Evolutionary conservation across 768 basidiomycete species (phyloP).

Genomic region (Hygrocybe coccinea): DNA sequence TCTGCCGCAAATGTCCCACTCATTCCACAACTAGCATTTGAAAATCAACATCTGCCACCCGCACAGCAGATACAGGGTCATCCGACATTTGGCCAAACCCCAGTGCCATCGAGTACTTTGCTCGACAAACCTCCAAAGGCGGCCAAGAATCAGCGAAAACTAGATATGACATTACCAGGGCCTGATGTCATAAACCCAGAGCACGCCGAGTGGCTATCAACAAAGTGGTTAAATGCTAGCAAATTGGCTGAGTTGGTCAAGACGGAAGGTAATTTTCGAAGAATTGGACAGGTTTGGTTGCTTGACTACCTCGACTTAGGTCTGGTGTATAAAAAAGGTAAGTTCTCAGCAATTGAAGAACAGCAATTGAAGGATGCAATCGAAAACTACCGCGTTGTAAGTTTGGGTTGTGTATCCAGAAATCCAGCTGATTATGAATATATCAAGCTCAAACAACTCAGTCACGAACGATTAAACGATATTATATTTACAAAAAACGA

Average conservation of each 20-base stretch:
- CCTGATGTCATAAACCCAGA: conserved; percentile 43
- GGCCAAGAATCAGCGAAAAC: conserved; percentile 30
- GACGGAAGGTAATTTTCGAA: conserved; percentile 49
- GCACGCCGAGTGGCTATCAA: conserved; percentile 67
- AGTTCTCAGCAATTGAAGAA: conserved; percentile 77
- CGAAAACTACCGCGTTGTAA: conserved; percentile 54
- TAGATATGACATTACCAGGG: conserved; percentile 41
- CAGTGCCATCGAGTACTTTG: conserved; percentile 41
- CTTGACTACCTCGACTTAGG: conserved; percentile 37
- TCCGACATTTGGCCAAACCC: conserved; percentile 37
- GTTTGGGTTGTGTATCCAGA: conserved; percentile 20
- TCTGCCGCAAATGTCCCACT: conserved; percentile 38
- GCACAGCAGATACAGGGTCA: conserved; percentile 14
- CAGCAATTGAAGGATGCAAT: conserved; percentile 61
- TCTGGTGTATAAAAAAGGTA: conserved; percentile 83
- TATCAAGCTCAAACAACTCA: conserved; percentile 46
- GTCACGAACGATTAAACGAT: conserved; percentile 50
- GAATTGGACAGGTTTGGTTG: background rate
- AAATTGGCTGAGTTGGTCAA: conserved; percentile 67
- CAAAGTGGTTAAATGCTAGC: conserved; percentile 69
- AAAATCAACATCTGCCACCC: conserved; percentile 10
- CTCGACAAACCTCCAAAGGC: conserved; percentile 37
- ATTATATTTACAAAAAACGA: conserved; percentile 67
- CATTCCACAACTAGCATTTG: conserved; percentile 16
- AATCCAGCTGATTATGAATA: background rate